Evolutionary conservation across 768 basidiomycete genomes (phyloP), one percentile per base, ranked within the genome.

Genomic region (Leccinum rimulosum): DNA sequence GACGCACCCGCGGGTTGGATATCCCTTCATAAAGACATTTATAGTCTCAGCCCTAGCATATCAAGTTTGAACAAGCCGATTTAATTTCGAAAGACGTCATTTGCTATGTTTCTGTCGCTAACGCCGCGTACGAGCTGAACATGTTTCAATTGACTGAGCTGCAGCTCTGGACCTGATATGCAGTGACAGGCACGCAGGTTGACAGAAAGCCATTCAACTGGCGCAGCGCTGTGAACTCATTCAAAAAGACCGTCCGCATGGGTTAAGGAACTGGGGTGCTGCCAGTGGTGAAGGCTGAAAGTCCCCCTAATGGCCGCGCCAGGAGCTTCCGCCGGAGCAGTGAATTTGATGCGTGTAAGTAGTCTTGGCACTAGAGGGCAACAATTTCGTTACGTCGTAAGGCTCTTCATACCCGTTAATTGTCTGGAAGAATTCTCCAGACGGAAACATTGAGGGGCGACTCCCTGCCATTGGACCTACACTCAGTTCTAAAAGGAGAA

Each of bases 231-330:
- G 49, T 47, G n/a, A 22, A 35, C 11, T 48, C 47, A 19, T 56
- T 40, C 5, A 52, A 61, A 35, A 50, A 38, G 30, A 58, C 51
- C 11, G 33, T 58, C 47, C 52, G 48, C 11, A 50, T 59, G 52
- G 56, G 51, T 48, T 14, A 60, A 48, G 10, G 28, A 51, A 11
- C 33, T 7, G 35, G 40, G 27, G 19, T 19, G 19, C 4, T 11
- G 27, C 27, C 27, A 27, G 27, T 27, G 17, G 15, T 40, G 9
- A 12, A 50, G 30, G 35, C 50, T 9, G 25, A 38, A 22, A 3
- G 17, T 50, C 61, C 50, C 4, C 33, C 59, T 35, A 35, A 14
- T 62, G 54, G 38, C 9, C 54, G 58, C 49, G 12, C 35, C 25
- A 53, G 53, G 19, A 50, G 10, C 6, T 33, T 19, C 55, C 48